Conservation (phyloP, 2,329 filamentous ascomycete genomes). For the Zymoseptoria brevis region DNA sequence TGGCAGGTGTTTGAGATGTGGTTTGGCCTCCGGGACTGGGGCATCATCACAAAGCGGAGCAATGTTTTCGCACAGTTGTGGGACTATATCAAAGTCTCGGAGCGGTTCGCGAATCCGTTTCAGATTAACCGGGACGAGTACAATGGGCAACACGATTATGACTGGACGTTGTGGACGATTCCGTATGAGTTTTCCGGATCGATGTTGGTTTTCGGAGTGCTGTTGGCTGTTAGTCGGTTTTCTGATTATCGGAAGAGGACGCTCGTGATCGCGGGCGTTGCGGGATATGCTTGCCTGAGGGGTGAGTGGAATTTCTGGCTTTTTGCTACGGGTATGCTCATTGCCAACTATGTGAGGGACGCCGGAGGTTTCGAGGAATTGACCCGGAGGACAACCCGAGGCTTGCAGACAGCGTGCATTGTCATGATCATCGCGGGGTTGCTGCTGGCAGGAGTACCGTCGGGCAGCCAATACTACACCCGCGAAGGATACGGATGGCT, state of each 20-base stretch:
- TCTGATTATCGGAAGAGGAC: slow-evolving; percentile 2
- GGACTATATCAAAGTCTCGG: slow-evolving; percentile 6
- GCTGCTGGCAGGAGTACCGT: slow-evolving; percentile 8
- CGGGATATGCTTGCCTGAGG: slow-evolving; percentile 3
- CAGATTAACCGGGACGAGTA: slow-evolving; percentile 6
- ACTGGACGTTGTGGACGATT: slow-evolving; percentile 20
- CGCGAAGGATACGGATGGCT: slow-evolving; percentile 13
- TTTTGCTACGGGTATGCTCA: slow-evolving; percentile 11
- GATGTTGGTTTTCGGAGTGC: slow-evolving; percentile 8
- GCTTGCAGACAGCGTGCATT: background rate
- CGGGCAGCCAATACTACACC: slow-evolving; percentile 2
- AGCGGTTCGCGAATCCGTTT: slow-evolving; percentile 14
- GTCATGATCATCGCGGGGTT: slow-evolving; percentile 5
- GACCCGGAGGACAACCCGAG: background rate
- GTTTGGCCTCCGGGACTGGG: slow-evolving; percentile 4
- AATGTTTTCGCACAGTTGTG: slow-evolving; percentile 11
- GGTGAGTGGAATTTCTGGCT: slow-evolving; percentile 16
- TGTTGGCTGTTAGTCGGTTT: slow-evolving; percentile 7
- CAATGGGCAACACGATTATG: slow-evolving; percentile 8
- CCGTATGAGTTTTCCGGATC: slow-evolving; percentile 14
- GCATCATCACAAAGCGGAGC: background rate
- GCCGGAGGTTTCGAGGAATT: slow-evolving; percentile 12
- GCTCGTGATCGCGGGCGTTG: slow-evolving; percentile 5
- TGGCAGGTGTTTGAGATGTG: slow-evolving; percentile 10
- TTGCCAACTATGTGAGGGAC: slow-evolving; percentile 13